A percentile compares a stretch with the other conserved stretches of the same genome.
Conservation (phyloP, 495 filamentous ascomycete species). For the Recurvomyces mirabilis region DNA sequence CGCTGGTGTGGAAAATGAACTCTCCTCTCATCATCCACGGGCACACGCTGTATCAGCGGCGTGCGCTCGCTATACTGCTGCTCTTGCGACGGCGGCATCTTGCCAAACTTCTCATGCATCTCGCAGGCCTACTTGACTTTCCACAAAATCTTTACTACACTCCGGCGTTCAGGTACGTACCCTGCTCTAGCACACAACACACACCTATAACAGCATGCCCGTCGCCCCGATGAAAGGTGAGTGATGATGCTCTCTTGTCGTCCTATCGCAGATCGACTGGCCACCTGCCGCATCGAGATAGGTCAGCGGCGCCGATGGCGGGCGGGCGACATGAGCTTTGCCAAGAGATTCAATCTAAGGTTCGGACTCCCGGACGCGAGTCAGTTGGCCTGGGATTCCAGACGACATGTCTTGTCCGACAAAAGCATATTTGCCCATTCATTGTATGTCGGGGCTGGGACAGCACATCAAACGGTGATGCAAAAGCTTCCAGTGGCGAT, state of each 20-base stretch:
- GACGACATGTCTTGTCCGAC: no score
- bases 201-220: neutral
- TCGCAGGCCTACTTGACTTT: neutral
- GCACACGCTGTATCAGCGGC: slow-evolving; percentile 50
- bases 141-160: neutral
- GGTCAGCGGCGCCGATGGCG: no score
- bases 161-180: neutral
- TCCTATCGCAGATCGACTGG: neutral
- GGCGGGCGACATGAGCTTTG: no score
- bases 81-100: slow-evolving; percentile 34
- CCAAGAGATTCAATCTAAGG: no score
- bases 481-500: no score
- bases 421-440: no score
- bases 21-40: slow-evolving; percentile 30
- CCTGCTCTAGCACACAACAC: neutral
- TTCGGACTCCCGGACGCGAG: no score
- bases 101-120: slow-evolving; percentile 9
- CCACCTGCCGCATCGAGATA: slow-evolving; percentile 7
- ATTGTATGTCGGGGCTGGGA: no score
- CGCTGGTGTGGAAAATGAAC: slow-evolving; percentile 57
- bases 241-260: neutral
- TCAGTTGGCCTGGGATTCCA: no score
- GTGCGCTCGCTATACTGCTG: slow-evolving; percentile 37
- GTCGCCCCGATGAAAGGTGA: no score
- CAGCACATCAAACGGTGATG: no score